Conservation (phyloP, 371 early-diverging fungal species). For the Funneliformis caledonium region DNA sequence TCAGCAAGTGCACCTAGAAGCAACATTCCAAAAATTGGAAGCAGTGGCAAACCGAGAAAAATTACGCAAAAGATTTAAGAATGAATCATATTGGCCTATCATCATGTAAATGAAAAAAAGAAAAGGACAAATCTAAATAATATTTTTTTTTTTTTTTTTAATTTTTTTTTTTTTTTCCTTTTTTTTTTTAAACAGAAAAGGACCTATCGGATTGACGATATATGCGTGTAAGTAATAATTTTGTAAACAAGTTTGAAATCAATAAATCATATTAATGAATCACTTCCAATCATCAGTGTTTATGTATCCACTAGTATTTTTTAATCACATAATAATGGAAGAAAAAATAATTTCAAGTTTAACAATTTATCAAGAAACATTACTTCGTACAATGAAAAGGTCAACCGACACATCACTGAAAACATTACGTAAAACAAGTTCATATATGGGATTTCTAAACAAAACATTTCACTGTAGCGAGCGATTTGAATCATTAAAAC, state of each 20-base stretch:
- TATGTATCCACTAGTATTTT: neutral
- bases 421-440: neutral
- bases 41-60: neutral
- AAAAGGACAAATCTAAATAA: neutral
- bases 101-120: neutral
- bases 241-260: neutral
- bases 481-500: neutral
- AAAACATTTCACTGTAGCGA: constrained; percentile 9
- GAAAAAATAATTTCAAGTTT: neutral
- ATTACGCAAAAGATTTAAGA: neutral
- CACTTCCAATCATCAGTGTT: neutral
- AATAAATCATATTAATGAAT: neutral
- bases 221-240: constrained; percentile 7
- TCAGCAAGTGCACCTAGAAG: no score
- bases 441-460: neutral
- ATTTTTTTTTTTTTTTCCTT: neutral
- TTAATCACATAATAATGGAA: neutral
- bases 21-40: no score
- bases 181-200: constrained; percentile 6
- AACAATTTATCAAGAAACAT: constrained; percentile 10
- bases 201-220: neutral
- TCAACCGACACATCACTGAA: neutral
- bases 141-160: neutral
- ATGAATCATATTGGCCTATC: neutral
- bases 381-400: neutral